Evolutionary conservation across 345 rosid species (phyloP), one percentile per base, ranked within the genome.

Genomic region (Euphorbia tirucalli): DNA sequence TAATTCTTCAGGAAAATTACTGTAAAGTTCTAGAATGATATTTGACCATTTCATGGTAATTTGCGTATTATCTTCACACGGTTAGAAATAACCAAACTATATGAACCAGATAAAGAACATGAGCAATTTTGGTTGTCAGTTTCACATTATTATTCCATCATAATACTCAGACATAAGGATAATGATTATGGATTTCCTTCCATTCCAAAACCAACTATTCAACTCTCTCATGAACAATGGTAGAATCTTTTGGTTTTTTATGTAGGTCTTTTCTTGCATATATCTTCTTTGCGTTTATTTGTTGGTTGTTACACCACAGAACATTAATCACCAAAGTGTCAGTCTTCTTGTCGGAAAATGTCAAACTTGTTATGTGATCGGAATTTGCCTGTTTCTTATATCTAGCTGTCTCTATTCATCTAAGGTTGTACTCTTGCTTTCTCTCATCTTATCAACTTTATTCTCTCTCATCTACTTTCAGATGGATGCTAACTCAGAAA

Each of bases 401-500:
- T 37, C 48, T 35, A 18, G 25, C 0, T 63, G 48, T 39, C 67
- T 48, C 16, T n/a, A 28, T 48, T 21, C 58, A 66, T 48, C 41
- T 49, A 27, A 15, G n/a, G n/a, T 71, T 46, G 27, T 4, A 39
- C 0, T 27, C 48, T 43, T 63, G 2, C 16, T 21, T 24, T 61
- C 24, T 55, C 60, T 64, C 55, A 37, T 18, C 24, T 41, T 28
- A 1, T 2, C 19, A 16, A 4, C 24, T 50, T 35, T 19, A 3
- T 25, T 5, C 24, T 30, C 37, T 5, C 52, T 73, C 11, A 13
- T 72, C 14, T 64, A 54, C 22, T 73, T 43, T 60, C 72, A 69
- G 81, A 87, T 85, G 89, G 91, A 89, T 41, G 49, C 37, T 21
- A 52, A 77, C 67, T 74, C 76, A 1, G 80, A 68, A 65, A 71